A percentile compares a stretch with the other conserved stretches of the same genome.
Conservation (phyloP, 306 rosid genomes). For the Lablab purpureus region DNA sequence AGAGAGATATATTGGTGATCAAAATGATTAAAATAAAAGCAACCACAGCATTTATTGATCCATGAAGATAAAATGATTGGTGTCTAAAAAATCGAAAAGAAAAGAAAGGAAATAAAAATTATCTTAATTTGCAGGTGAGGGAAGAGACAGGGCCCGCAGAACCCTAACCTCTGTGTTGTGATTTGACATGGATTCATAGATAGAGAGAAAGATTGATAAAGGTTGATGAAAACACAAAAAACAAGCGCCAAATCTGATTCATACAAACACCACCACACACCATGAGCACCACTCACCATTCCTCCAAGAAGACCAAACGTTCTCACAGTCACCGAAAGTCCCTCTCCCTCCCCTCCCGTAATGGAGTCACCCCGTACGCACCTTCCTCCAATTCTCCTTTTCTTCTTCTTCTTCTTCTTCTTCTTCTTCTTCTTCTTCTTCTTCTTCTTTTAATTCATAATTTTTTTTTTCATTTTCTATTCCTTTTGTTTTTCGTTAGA, state of each 20-base stretch:
- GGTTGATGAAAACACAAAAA: not conserved
- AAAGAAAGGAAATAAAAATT: not conserved
- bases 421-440: not conserved
- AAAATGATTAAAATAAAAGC: not conserved
- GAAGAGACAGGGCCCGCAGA: slow-evolving; percentile 11
- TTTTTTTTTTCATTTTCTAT: not conserved
- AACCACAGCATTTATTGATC: not conserved
- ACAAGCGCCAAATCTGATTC: slow-evolving; percentile 23
- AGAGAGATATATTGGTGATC: no score
- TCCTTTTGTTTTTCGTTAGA: slow-evolving; percentile 40
- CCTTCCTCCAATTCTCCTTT: not conserved
- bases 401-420: not conserved
- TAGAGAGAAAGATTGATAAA: not conserved
- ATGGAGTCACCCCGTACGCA: not conserved
- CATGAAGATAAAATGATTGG: no score
- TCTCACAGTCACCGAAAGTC: not conserved
- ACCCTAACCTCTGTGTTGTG: not conserved
- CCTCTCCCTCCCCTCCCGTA: not conserved
- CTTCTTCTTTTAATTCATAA: no score
- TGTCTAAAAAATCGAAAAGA: not conserved
- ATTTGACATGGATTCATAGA: not conserved
- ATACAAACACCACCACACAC: not conserved
- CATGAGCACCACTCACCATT: not conserved
- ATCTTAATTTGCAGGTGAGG: not conserved
- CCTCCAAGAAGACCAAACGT: not conserved